Evolutionary conservation across 208 protist species (phyloP), one percentile per base, ranked within the genome.

Genomic region (Leishmania martiniquensis): DNA sequence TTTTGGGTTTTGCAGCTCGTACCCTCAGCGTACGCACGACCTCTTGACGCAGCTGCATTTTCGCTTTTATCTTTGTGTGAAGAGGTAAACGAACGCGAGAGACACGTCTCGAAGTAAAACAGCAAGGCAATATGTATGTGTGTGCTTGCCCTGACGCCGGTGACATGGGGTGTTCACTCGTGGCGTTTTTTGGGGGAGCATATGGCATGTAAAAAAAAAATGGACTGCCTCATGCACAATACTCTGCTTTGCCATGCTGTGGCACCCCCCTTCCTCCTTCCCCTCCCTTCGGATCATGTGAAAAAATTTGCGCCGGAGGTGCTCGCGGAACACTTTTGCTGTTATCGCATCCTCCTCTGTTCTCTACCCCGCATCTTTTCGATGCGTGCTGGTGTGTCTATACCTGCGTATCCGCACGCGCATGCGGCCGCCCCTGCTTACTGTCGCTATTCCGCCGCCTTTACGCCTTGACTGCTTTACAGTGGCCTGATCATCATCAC

Each of bases 1-100:
- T 75, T 54, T 42, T 60, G 47, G 39, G 59, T 78, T 60, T 78
- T 71, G 63, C 57, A 51, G 47, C 67, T 54, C 47, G 39, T 42
- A 2, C 47, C 42, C 13, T 12, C 22, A 15, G 44, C 9, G 6
- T 39, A 13, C 59, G 12, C 6, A 39, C 22, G 60, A 45, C 20
- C 12, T 44, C 15, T 67, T 44, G 3, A 45, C 60, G 3, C 32
- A 67, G 13, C 60, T 1, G 12, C 32, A 4, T 39, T 37, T 15
- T 45, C 20, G 7, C 34, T 44, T 45, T 15, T 45, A 44, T 29
- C 34, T 44, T 45, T 9, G 1, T 29, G 57, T 10, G 34, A 15
- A 67, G 20, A 44, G 34, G 10, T 13, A 15, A 3, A 67, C 32
- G 44, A 69, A 2, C 37, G 34, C 42, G 2, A 20, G 42, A 37